phyloP scores from a whole-genome alignment of 2,329 filamentous ascomycete genomes.

The Westerdykella ornata region DNA sequence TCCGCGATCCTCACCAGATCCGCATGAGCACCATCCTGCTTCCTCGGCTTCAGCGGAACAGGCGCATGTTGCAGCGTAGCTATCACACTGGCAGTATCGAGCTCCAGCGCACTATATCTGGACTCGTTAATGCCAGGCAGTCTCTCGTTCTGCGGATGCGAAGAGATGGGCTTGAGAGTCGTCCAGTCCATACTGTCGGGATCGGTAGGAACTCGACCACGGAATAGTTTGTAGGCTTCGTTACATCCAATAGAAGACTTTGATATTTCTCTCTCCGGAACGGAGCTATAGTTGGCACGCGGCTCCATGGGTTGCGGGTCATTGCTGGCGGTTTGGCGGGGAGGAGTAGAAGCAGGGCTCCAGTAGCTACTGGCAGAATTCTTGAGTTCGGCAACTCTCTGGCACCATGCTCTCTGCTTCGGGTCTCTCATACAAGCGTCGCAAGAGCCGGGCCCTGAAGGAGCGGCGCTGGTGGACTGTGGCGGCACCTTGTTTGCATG shows the following conservation, averaged over 20 bases:
- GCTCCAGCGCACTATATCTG: conserved; percentile 32
- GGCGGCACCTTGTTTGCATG: conserved; percentile 4
- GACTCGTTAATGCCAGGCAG: conserved; percentile 19
- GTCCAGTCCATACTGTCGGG: conserved; percentile 27
- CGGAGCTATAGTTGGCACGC: conserved; percentile 13
- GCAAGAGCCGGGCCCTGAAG: conserved; percentile 29
- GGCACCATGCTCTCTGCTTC: conserved; percentile 31
- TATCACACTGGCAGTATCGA: conserved; percentile 34
- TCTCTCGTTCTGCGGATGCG: conserved; percentile 14
- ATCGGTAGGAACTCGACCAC: conserved; percentile 29
- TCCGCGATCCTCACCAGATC: conserved; percentile 25
- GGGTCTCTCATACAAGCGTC: conserved; percentile 32
- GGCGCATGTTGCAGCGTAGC: conserved; percentile 30
- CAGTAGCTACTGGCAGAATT: conserved; percentile 9
- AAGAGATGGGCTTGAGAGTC: conserved; percentile 22
- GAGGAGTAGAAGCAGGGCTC: conserved; percentile 13
- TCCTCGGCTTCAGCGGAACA: conserved; percentile 14
- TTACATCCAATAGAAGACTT: conserved; percentile 27
- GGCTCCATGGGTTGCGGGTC: conserved; percentile 24
- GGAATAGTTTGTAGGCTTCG: conserved; percentile 31
- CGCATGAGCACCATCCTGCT: conserved; percentile 27
- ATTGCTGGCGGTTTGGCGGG: conserved; percentile 17
- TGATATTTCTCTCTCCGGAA: conserved; percentile 6
- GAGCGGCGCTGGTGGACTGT: conserved; percentile 1
- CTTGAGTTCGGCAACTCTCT: conserved; percentile 27